These are phyloP conservation scores for Leucosporidium scottii DNA, from an alignment of 768 basidiomycete species.

Conservation along the genomic window DNA sequence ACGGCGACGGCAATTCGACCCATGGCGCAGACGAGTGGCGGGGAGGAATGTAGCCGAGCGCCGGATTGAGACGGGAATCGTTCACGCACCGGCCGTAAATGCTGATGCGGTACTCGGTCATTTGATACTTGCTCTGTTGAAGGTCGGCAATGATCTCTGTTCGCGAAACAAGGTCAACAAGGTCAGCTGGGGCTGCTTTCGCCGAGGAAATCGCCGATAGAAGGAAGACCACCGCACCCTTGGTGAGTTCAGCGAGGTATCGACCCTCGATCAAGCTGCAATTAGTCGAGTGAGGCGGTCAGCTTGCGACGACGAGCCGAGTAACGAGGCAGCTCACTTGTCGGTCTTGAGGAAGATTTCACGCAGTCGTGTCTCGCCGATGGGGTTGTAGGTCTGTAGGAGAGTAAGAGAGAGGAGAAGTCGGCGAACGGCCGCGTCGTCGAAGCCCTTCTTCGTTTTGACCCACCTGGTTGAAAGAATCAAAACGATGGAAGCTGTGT, in stretches of 20 bases:
- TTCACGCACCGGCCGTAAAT: constrained; percentile 68
- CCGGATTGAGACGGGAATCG: too few species aligned
- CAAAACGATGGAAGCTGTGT: constrained; percentile 96
- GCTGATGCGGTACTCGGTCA: constrained; percentile 90
- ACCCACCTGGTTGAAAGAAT: constrained; percentile 49
- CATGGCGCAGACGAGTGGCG: neutral
- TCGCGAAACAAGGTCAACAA: neutral
- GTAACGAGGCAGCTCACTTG: constrained; percentile 47
- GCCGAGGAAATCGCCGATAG: too few species aligned
- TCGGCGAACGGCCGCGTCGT: too few species aligned
- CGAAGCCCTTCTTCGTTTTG: too few species aligned
- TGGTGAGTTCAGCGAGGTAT: constrained; percentile 89
- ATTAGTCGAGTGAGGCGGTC: neutral
- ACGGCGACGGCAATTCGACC: neutral
- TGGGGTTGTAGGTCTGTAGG: constrained; percentile 21
- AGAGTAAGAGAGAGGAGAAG: neutral
- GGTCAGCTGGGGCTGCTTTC: too few species aligned
- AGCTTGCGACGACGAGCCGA: neutral
- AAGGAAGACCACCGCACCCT: too few species aligned
- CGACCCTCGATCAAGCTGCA: constrained; percentile 64
- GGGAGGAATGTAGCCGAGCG: too few species aligned
- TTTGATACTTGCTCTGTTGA: constrained; percentile 97
- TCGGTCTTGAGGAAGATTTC: constrained; percentile 99
- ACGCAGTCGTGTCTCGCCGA: constrained; percentile 84
- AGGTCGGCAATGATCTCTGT: constrained; percentile 95